Percentiles rank a stretch among this genome's conserved stretches.
These are phyloP conservation scores for Candida ipomoeae DNA, from an alignment of 805 yeast species.

Conservation along the genomic window DNA sequence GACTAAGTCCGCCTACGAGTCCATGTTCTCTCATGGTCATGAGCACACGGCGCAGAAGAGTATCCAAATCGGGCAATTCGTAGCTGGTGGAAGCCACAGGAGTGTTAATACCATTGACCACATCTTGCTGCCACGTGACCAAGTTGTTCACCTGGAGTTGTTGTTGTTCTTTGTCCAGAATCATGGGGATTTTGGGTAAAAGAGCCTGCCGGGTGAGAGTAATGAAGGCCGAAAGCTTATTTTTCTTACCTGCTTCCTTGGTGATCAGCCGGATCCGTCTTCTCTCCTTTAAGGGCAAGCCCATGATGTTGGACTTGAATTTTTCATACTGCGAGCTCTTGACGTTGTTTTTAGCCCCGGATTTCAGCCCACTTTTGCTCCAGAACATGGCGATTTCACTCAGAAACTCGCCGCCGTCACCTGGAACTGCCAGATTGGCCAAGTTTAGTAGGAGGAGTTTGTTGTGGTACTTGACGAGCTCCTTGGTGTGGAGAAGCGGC, in stretches of 20 bases:
- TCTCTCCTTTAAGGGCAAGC: conserved; percentile 79
- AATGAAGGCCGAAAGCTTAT: conserved; percentile 64
- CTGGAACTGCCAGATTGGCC: conserved; percentile 70
- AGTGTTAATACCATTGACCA: conserved; percentile 76
- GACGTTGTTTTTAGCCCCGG: conserved; percentile 34
- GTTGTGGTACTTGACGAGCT: conserved; percentile 67
- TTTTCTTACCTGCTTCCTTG: conserved; percentile 75
- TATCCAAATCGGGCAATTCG: conserved; percentile 78
- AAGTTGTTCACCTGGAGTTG: conserved; percentile 47
- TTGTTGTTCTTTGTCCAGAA: conserved; percentile 45
- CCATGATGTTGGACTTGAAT: conserved; percentile 80
- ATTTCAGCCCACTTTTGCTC: conserved; percentile 47
- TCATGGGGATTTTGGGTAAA: conserved; percentile 82
- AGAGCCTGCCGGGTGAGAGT: conserved; percentile 67
- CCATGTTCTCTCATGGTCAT: conserved; percentile 92
- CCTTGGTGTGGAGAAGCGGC: conserved; percentile 44
- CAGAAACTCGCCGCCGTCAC: conserved; percentile 38
- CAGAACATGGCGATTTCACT: conserved; percentile 41
- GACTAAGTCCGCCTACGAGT: conserved; percentile 70
- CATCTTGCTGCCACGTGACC: conserved; percentile 88
- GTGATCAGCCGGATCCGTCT: conserved; percentile 79
- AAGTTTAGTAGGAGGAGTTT: conserved; percentile 74
- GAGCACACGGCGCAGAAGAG: conserved; percentile 61
- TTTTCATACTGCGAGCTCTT: conserved; percentile 72
- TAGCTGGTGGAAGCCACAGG: conserved; percentile 73